These are phyloP conservation scores for Poteriospumella lacustris DNA, from an alignment of 108 stramenopile genomes.

Conservation along the genomic window DNA sequence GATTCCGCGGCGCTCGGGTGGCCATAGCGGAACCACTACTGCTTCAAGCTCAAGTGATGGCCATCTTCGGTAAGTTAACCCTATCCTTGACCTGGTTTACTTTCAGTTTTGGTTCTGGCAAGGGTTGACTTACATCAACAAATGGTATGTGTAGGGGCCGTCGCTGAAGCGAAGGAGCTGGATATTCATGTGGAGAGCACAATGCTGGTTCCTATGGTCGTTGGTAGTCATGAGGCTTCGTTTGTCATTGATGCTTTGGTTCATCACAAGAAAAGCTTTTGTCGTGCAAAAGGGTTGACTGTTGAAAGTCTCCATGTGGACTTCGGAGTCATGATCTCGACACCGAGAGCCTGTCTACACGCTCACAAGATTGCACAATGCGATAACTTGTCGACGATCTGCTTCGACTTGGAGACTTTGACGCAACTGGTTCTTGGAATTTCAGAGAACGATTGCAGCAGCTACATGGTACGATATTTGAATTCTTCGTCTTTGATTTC, in stretches of 20 bases:
- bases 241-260: neutral
- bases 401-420: neutral
- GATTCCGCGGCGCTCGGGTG: neutral
- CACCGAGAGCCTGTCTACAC: neutral
- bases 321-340: neutral
- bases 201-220: neutral
- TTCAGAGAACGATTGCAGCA: no score
- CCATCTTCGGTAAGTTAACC: neutral
- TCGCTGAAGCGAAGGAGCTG: no score
- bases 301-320: neutral
- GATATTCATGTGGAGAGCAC: neutral
- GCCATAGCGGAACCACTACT: neutral
- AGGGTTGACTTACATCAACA: no score
- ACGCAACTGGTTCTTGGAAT: neutral
- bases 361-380: neutral
- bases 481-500: no score
- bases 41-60: neutral
- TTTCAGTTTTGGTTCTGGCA: no score
- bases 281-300: neutral
- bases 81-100: neutral
- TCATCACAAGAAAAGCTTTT: neutral
- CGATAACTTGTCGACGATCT: no score
- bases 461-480: no score
- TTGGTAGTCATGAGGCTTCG: neutral
- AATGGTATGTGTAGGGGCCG: no score